Percentiles rank a stretch among this genome's conserved stretches.
Evolutionary conservation across 257 asterid genomes (phyloP).

Genomic region (Nicotiana tomentosiformis): DNA sequence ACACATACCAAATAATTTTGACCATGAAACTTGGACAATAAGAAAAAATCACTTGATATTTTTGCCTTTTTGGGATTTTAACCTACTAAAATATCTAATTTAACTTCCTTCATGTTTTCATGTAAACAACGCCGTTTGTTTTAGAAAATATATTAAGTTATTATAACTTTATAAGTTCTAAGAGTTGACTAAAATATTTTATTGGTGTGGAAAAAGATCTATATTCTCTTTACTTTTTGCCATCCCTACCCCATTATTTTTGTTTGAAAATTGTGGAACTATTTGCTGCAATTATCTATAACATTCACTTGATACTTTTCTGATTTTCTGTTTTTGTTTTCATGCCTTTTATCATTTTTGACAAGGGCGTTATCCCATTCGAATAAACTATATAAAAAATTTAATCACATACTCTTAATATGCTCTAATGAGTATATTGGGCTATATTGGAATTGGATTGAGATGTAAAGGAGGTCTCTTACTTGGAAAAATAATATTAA

Average conservation of each 20-base stretch:
- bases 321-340: neutral
- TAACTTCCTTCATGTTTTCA: neutral
- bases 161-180: neutral
- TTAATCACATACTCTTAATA: neutral
- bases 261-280: neutral
- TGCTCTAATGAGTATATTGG: neutral
- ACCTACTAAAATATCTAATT: neutral
- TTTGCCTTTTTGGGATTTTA: too few species aligned
- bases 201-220: neutral
- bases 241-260: neutral
- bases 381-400: too few species aligned
- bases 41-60: too few species aligned
- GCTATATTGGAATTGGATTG: neutral
- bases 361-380: too few species aligned
- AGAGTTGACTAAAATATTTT: conserved; percentile 1
- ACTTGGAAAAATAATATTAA: neutral
- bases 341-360: neutral
- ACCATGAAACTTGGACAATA: too few species aligned
- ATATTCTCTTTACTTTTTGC: neutral
- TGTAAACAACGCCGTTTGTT: neutral
- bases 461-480: neutral
- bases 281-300: neutral
- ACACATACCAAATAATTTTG: too few species aligned
- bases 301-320: neutral
- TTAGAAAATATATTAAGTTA: neutral